Conservation (phyloP, 2,329 filamentous ascomycete genomes). For the Capronia coronata region DNA sequence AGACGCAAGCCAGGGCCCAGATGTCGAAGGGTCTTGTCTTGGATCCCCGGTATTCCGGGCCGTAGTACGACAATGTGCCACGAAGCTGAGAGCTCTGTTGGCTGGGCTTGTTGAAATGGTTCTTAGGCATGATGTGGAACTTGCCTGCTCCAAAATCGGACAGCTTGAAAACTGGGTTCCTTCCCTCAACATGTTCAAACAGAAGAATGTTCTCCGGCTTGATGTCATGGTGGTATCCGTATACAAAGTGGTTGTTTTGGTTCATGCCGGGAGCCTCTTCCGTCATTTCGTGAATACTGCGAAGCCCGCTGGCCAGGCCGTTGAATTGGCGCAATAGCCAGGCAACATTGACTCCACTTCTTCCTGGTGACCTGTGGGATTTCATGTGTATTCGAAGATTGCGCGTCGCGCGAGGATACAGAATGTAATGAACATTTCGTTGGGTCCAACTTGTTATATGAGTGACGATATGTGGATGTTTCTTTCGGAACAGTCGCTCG, state of each 20-base stretch:
- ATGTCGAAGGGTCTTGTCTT: conserved; percentile 10
- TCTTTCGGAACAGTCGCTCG: background rate
- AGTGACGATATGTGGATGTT: conserved; percentile 4
- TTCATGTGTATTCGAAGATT: conserved; percentile 4
- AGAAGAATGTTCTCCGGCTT: conserved; percentile 17
- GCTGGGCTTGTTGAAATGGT: background rate
- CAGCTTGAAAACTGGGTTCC: conserved; percentile 6
- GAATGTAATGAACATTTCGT: background rate
- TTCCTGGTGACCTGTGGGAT: background rate
- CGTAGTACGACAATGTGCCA: conserved; percentile 5
- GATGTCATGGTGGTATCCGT: conserved; percentile 17
- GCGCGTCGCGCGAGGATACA: conserved; percentile 6
- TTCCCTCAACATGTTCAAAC: background rate
- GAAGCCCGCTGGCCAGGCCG: conserved; percentile 10
- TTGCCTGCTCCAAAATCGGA: conserved; percentile 9
- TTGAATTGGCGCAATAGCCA: conserved; percentile 11
- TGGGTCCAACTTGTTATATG: conserved; percentile 8
- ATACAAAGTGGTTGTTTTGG: background rate
- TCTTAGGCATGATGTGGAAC: conserved; percentile 1
- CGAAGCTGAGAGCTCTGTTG: background rate
- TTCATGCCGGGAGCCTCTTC: background rate
- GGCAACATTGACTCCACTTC: background rate
- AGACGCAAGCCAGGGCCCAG: conserved; percentile 13
- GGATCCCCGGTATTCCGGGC: conserved; percentile 2
- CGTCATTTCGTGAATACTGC: conserved; percentile 9